Percentiles rank a stretch among this genome's conserved stretches.
Conservation (phyloP, 176 grass and related monocot species). For the Sorghum bicolor region DNA sequence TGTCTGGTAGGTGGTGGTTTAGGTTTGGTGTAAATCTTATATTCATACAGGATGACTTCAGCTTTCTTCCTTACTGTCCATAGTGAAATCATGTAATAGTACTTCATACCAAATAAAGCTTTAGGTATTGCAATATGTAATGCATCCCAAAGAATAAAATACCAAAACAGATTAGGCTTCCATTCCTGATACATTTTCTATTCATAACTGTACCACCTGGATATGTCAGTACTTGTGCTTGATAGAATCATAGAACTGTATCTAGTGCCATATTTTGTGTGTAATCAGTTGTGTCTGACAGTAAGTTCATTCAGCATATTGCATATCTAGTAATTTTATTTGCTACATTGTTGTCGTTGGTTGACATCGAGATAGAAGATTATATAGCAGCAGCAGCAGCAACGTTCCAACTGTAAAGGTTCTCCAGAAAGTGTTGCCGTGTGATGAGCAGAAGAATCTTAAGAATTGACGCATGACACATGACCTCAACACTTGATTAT, state of each 20-base stretch:
- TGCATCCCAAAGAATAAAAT: slow-evolving; percentile 32
- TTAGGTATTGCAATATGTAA: slow-evolving; percentile 37
- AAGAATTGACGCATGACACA: not conserved
- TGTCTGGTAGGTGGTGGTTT: slow-evolving; percentile 16
- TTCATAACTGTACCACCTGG: not conserved
- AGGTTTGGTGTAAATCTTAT: slow-evolving; percentile 33
- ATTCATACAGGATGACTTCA: slow-evolving; percentile 26
- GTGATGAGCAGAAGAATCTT: not conserved
- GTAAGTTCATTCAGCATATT: not conserved
- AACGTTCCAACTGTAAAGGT: slow-evolving; percentile 12
- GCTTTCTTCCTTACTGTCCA: slow-evolving; percentile 35
- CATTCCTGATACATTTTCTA: slow-evolving; percentile 1
- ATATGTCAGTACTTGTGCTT: not conserved
- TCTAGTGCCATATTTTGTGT: not conserved
- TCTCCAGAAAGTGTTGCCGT: not conserved
- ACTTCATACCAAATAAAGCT: not conserved
- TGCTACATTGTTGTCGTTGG: not conserved
- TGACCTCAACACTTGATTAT: not conserved
- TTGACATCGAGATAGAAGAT: not conserved
- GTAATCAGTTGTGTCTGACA: not conserved
- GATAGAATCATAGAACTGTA: not conserved
- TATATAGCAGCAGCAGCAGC: not conserved
- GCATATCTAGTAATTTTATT: not conserved
- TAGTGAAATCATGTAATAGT: slow-evolving; percentile 40
- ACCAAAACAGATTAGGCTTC: slow-evolving; percentile 2